Conservation (phyloP, 441 rosid species). For the Euphorbia celastroides region DNA sequence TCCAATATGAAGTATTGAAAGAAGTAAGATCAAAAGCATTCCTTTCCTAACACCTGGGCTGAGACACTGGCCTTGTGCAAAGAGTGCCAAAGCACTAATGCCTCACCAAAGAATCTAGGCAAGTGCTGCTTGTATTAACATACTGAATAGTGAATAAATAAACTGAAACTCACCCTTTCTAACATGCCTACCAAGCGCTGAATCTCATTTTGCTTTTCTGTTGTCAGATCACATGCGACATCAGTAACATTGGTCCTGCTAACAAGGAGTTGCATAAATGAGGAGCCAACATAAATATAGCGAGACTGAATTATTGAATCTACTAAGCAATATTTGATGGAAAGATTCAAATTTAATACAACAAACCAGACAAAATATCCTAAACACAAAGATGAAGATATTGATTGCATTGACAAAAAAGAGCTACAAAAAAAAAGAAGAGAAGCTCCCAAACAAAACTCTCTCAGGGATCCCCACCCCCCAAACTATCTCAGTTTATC, state of each 20-base stretch:
- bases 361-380: too few relatives aligned
- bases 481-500: too few relatives aligned
- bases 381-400: too few relatives aligned
- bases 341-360: too few relatives aligned
- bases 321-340: too few relatives aligned
- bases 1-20: not conserved
- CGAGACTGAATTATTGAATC: not conserved
- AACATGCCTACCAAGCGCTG: conserved; percentile 38
- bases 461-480: too few relatives aligned
- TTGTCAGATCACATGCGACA: conserved; percentile 37
- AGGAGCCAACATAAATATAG: conserved; percentile 11
- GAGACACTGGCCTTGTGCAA: not conserved
- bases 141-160: not conserved
- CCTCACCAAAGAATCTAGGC: not conserved
- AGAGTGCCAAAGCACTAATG: not conserved
- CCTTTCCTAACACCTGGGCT: not conserved
- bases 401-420: too few relatives aligned
- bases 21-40: not conserved
- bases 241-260: conserved; percentile 66
- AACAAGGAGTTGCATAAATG: conserved; percentile 14
- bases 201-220: conserved; percentile 53
- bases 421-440: too few relatives aligned
- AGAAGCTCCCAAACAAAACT: too few relatives aligned
- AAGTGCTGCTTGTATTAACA: not conserved
- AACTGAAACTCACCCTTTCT: conserved; percentile 41